phyloP scores from a whole-genome alignment of 805 yeast genomes.

The Yarrowia sp. region DNA sequence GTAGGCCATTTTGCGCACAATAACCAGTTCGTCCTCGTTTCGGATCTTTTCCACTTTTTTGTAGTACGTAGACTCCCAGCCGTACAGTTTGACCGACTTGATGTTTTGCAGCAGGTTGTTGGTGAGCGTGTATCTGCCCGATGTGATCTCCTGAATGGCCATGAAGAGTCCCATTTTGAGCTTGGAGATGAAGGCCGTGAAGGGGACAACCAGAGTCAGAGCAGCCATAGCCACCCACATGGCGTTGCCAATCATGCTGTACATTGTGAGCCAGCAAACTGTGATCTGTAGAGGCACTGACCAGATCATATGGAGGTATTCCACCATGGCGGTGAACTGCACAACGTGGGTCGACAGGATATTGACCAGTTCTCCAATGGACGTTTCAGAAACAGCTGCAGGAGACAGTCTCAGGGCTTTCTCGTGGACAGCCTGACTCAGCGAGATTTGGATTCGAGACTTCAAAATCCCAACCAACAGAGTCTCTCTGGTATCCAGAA shows the following conservation, averaged over 20 bases:
- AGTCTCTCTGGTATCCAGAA: neutral
- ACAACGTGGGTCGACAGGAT: neutral
- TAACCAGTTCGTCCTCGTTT: neutral
- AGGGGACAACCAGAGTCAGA: neutral
- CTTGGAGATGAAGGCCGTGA: neutral
- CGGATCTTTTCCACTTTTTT: neutral
- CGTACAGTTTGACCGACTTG: constrained; percentile 17
- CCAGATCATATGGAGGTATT: neutral
- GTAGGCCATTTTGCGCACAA: neutral
- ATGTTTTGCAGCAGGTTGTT: constrained; percentile 3
- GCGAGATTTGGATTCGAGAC: neutral
- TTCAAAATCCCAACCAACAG: neutral
- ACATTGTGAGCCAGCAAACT: constrained; percentile 10
- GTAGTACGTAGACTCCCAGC: neutral
- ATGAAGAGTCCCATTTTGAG: neutral
- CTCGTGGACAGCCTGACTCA: neutral
- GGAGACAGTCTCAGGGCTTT: neutral
- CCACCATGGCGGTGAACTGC: neutral
- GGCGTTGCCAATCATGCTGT: constrained; percentile 6
- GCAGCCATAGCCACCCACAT: neutral
- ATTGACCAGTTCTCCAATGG: constrained; percentile 2
- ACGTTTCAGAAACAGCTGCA: neutral
- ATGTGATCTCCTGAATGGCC: neutral
- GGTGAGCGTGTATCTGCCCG: neutral
- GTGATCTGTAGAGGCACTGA: neutral